A percentile compares a stretch with the other conserved stretches of the same genome.
These are phyloP conservation scores for Prunus kanzakura DNA, from an alignment of 306 rosid genomes.

Conservation along the genomic window DNA sequence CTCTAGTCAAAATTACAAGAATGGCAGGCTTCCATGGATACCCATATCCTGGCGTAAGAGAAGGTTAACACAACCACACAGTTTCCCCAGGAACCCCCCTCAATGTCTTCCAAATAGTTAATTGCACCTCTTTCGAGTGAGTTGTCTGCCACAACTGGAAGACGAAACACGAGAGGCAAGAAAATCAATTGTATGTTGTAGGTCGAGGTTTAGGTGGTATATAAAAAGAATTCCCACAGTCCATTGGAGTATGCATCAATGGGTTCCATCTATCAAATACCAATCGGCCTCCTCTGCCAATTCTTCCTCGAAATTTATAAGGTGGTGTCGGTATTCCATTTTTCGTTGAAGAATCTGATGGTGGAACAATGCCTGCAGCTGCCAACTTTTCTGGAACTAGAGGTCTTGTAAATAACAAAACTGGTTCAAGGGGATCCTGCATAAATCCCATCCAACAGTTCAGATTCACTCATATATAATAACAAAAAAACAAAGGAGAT, in stretches of 20 bases:
- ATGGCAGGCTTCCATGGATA: background rate
- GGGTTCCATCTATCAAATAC: slow-evolving; percentile 93
- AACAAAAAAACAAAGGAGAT: background rate
- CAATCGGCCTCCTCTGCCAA: slow-evolving; percentile 94
- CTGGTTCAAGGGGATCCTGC: slow-evolving; percentile 97
- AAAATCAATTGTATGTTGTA: slow-evolving; percentile 58
- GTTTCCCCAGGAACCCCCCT: background rate
- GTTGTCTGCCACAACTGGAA: background rate
- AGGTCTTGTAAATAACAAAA: slow-evolving; percentile 81
- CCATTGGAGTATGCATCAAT: slow-evolving; percentile 76
- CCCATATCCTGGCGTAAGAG: background rate
- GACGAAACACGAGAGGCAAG: background rate
- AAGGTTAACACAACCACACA: slow-evolving; percentile 4
- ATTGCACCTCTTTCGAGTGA: background rate
- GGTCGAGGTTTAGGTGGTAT: slow-evolving; percentile 74
- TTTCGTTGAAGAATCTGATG: slow-evolving; percentile 48
- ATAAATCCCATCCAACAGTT: slow-evolving; percentile 31
- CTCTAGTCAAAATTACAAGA: background rate
- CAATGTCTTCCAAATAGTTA: background rate
- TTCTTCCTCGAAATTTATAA: slow-evolving; percentile 67
- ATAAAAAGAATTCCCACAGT: slow-evolving; percentile 72
- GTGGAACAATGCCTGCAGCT: slow-evolving; percentile 73
- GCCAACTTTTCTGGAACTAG: slow-evolving; percentile 88
- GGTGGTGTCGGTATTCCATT: slow-evolving; percentile 55
- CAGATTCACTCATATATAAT: background rate